Evolutionary conservation across 495 filamentous ascomycete genomes (phyloP).

Genomic region (Thozetella sp.): DNA sequence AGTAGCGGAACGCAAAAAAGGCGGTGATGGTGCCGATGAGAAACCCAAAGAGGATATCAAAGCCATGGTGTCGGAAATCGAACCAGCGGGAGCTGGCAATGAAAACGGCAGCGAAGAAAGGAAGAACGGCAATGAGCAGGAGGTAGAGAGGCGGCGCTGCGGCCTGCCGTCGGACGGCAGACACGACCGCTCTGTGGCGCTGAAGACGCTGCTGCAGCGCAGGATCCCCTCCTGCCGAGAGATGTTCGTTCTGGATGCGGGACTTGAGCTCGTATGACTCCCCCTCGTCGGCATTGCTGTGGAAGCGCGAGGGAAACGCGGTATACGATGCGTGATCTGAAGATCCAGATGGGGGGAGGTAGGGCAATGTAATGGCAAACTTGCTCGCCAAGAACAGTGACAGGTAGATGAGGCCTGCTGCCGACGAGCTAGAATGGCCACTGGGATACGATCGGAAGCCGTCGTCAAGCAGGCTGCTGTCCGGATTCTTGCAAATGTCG

Average conservation of each 20-base stretch:
- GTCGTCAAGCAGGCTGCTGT: conserved; percentile 71
- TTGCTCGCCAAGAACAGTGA: conserved; percentile 69
- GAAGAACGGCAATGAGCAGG: conserved; percentile 66
- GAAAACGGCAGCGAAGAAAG: conserved; percentile 55
- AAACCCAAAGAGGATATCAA: conserved; percentile 82
- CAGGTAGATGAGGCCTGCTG: conserved; percentile 81
- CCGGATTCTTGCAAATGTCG: conserved; percentile 69
- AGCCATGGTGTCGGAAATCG: conserved; percentile 87
- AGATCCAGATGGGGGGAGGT: conserved; percentile 47
- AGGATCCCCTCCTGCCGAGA: conserved; percentile 22
- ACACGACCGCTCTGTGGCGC: conserved; percentile 43
- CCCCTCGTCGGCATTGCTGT: conserved; percentile 14
- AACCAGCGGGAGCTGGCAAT: conserved; percentile 65
- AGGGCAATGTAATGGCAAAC: conserved; percentile 58
- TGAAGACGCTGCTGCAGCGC: conserved; percentile 32
- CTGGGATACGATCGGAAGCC: conserved; percentile 87
- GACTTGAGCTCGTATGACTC: conserved; percentile 27
- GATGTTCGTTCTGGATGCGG: conserved; percentile 22
- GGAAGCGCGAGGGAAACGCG: conserved; percentile 51
- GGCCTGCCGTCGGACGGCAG: conserved; percentile 58
- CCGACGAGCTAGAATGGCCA: conserved; percentile 64
- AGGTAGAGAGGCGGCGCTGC: conserved; percentile 74
- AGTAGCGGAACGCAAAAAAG: conserved; percentile 54
- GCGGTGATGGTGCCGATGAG: conserved; percentile 58
- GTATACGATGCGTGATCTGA: conserved; percentile 34